phyloP scores from a whole-genome alignment of 805 yeast genomes.

The Candida dendrica region DNA sequence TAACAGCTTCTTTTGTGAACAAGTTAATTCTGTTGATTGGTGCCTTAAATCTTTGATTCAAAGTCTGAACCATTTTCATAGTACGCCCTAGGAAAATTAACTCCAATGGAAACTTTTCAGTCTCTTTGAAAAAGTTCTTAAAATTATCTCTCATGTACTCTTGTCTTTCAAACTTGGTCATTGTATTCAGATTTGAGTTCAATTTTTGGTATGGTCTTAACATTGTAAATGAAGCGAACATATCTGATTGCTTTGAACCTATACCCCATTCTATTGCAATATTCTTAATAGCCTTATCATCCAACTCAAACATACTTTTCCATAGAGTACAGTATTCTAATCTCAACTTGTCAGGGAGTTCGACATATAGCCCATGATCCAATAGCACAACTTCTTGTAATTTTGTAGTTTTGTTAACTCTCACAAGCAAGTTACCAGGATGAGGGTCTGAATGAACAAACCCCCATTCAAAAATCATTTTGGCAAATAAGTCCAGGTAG shows the following conservation, averaged over 20 bases:
- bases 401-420: conserved; percentile 24
- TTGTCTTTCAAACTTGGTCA: conserved; percentile 35
- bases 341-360: conserved; percentile 42
- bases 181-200: conserved; percentile 20
- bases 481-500: conserved; percentile 41
- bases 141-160: conserved; percentile 38
- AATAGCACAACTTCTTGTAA: conserved; percentile 55
- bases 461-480: conserved; percentile 56
- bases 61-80: conserved; percentile 67
- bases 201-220: conserved; percentile 36
- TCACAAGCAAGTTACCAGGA: conserved; percentile 55
- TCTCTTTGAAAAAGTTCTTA: conserved; percentile 50
- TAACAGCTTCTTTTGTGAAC: conserved; percentile 49
- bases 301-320: conserved; percentile 50
- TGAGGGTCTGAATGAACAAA: conserved; percentile 70
- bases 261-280: conserved; percentile 64
- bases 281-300: conserved; percentile 36
- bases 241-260: conserved; percentile 44
- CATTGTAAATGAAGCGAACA: conserved; percentile 50
- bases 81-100: conserved; percentile 60
- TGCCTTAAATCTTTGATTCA: conserved; percentile 58
- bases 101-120: conserved; percentile 59
- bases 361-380: conserved; percentile 70
- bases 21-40: conserved; percentile 69
- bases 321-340: conserved; percentile 54